Percentiles rank a stretch among this genome's conserved stretches.
Conservation (phyloP, 2,329 filamentous ascomycete species). For the Fusarium ramigenum region DNA sequence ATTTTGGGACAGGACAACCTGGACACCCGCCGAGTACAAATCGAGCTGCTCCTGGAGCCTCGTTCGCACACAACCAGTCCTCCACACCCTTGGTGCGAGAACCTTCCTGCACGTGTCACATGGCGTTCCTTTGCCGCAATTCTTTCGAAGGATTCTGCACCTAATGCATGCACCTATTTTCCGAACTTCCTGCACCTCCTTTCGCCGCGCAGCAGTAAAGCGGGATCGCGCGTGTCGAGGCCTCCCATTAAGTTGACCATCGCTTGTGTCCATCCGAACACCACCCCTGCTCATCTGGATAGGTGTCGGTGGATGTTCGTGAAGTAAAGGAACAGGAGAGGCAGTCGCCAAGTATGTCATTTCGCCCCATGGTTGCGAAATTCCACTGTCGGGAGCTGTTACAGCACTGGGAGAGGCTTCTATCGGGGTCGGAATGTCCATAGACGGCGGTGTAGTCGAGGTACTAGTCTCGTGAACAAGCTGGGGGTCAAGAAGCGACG, state of each 20-base stretch:
- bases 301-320: constrained; percentile 45
- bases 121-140: constrained; percentile 70
- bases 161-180: constrained; percentile 73
- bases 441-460: constrained; percentile 44
- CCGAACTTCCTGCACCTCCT: constrained; percentile 72
- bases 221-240: constrained; percentile 64
- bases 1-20: constrained; percentile 69
- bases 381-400: constrained; percentile 36
- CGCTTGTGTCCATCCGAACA: constrained; percentile 62
- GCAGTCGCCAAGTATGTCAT: constrained; percentile 59
- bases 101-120: constrained; percentile 73
- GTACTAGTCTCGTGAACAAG: constrained; percentile 48
- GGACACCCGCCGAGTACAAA: constrained; percentile 70
- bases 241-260: constrained; percentile 56
- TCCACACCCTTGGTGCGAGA: constrained; percentile 71
- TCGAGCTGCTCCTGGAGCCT: constrained; percentile 69
- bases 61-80: constrained; percentile 69
- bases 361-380: constrained; percentile 61
- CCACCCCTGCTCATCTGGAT: constrained; percentile 56
- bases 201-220: constrained; percentile 67
- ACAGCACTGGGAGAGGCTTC: constrained; percentile 37
- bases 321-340: constrained; percentile 45
- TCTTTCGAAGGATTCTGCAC: constrained; percentile 72
- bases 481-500: constrained; percentile 64
- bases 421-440: constrained; percentile 34